These are phyloP conservation scores for Talaromyces stipitatus DNA, from an alignment of 495 filamentous ascomycete genomes.

Conservation along the genomic window DNA sequence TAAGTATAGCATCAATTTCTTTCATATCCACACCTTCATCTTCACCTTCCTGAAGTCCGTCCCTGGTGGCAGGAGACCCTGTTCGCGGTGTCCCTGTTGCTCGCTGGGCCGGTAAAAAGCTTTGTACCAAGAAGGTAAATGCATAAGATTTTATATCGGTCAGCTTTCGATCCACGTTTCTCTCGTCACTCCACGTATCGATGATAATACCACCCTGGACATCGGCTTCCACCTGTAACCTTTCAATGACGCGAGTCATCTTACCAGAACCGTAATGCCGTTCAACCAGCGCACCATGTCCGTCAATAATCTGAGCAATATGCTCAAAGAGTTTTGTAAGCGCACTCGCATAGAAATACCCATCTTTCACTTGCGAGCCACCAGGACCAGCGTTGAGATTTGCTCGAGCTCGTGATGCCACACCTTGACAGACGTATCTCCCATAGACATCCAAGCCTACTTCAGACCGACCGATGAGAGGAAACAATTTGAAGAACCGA, in stretches of 20 bases:
- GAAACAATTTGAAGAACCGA: slow-evolving; percentile 96
- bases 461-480: slow-evolving; percentile 83
- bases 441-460: slow-evolving; percentile 92
- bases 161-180: slow-evolving; percentile 71
- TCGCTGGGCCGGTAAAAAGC: slow-evolving; percentile 68
- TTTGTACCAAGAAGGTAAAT: slow-evolving; percentile 93
- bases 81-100: slow-evolving; percentile 45
- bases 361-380: slow-evolving; percentile 53
- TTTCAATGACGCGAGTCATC: slow-evolving; percentile 95
- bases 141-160: slow-evolving; percentile 96
- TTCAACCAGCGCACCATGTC: slow-evolving; percentile 82
- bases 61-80: slow-evolving; percentile 57
- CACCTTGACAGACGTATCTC: slow-evolving; percentile 87
- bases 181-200: slow-evolving; percentile 91
- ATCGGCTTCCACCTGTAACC: slow-evolving; percentile 88
- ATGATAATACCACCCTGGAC: slow-evolving; percentile 95
- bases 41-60: slow-evolving; percentile 42
- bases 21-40: slow-evolving; percentile 95
- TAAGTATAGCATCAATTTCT: slow-evolving; percentile 79
- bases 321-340: slow-evolving; percentile 93
- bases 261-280: slow-evolving; percentile 84
- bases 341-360: slow-evolving; percentile 87
- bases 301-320: slow-evolving; percentile 91
- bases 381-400: slow-evolving; percentile 61
- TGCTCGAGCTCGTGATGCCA: slow-evolving; percentile 71